These are phyloP conservation scores for Yamadazyma jaroonii DNA, from an alignment of 1,139 yeast species.

Conservation along the genomic window DNA sequence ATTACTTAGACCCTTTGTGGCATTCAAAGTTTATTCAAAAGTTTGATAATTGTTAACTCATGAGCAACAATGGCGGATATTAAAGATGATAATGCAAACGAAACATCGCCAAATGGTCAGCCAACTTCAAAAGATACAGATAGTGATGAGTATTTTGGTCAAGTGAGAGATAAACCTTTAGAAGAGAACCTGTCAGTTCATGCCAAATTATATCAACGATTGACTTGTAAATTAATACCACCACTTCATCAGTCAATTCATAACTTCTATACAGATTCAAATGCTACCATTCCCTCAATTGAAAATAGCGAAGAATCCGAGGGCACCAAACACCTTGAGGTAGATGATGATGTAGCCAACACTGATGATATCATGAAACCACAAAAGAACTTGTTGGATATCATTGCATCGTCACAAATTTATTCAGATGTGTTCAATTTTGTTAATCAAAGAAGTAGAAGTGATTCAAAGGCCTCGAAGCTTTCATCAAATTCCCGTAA, in stretches of 20 bases:
- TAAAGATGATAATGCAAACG: no score
- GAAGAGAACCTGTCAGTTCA: neutral
- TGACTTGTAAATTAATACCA: conserved; percentile 14
- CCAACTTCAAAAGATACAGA: no score
- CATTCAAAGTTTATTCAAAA: no score
- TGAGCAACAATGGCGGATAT: neutral
- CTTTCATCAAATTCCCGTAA: neutral
- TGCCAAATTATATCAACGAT: conserved; percentile 10
- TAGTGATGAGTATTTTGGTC: no score
- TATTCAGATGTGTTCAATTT: conserved; percentile 14
- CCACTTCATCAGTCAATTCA: conserved; percentile 13
- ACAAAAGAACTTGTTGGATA: conserved; percentile 10
- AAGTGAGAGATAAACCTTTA: no score
- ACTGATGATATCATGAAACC: conserved; percentile 9
- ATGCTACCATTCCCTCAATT: neutral
- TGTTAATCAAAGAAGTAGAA: conserved; percentile 7
- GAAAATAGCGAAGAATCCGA: neutral
- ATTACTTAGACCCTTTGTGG: no score
- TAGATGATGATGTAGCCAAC: conserved; percentile 12
- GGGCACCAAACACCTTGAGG: neutral
- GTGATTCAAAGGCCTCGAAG: conserved; percentile 4
- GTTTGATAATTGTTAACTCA: neutral
- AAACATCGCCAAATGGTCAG: no score
- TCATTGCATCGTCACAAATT: conserved; percentile 12
- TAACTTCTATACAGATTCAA: conserved; percentile 3